Percentiles rank a stretch among this genome's conserved stretches.
These are phyloP conservation scores for Cucumis variabilis DNA, from an alignment of 331 rosid species.

Conservation along the genomic window DNA sequence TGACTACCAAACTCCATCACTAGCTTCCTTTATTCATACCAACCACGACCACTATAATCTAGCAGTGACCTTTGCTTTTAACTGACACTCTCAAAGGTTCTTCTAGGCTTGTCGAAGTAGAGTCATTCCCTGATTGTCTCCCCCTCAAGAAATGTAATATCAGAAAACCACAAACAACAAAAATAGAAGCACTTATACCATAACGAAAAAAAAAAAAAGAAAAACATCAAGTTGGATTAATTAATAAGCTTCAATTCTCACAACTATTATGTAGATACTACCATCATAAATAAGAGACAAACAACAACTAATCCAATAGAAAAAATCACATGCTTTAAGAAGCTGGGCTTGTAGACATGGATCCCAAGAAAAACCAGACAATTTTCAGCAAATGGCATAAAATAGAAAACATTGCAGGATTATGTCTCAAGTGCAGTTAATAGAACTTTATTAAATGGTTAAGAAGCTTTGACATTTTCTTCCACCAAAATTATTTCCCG, in stretches of 20 bases:
- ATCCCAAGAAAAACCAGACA: not conserved
- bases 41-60: conserved; percentile 94
- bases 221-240: too few relatives aligned
- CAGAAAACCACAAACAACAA: too few relatives aligned
- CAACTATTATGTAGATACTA: not conserved
- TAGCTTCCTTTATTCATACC: conserved; percentile 99
- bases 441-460: not conserved
- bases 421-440: not conserved
- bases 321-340: not conserved
- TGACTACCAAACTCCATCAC: conserved; percentile 87
- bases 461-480: too few relatives aligned
- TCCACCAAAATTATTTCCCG: too few relatives aligned
- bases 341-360: not conserved
- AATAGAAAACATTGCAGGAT: not conserved
- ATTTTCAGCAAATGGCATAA: not conserved
- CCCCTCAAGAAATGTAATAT: too few relatives aligned
- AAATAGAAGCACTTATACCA: too few relatives aligned
- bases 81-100: conserved; percentile 60
- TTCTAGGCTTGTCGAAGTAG: too few relatives aligned
- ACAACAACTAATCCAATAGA: not conserved
- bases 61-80: conserved; percentile 96
- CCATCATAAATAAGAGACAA: not conserved
- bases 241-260: not conserved
- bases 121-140: too few relatives aligned
- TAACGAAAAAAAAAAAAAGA: too few relatives aligned